Evolutionary conservation across 495 filamentous ascomycete genomes (phyloP), one percentile per base, ranked within the genome.

Genomic region (Podospora fimiseda): DNA sequence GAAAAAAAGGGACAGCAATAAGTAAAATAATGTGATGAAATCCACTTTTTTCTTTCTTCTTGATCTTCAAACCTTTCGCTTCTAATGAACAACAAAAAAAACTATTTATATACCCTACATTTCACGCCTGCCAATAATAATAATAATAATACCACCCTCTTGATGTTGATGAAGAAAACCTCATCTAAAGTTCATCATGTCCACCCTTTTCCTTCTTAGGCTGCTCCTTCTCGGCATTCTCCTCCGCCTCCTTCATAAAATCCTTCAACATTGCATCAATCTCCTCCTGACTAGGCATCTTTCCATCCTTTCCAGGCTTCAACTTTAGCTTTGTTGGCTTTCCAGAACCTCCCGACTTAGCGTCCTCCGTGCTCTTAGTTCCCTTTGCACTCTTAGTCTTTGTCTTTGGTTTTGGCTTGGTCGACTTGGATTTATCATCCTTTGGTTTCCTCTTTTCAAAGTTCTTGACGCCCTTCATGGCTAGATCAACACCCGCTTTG

Each of bases 401-500:
- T 33, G 74, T 67, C 41, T 65, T 64, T 3, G 44, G 9, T 46
- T 66, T 70, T 37, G 68, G 60, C 59, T 73, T 74, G 56, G 77
- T 71, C 24, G 58, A 54, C 53, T 66, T 70, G 56, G 73, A 74
- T 15, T 47, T 77, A 54, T 60, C 61, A 19, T 65, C 65, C 2
- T 56, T 62, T 13, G 54, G 61, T 60, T 80, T 78, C 43, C 73
- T 75, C 54, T 56, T 63, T 55, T 79, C 73, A 55, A 76, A 76
- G 51, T 80, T 75, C 43, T 75, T 78, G 58, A 90, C 82, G 60
- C 83, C 84, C 76, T 81, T 85, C 76, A 85, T 77, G 42, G 87
- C 73, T 41, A 91, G 74, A 47, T 87, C 83, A 61, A 87, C 75
- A 40, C 87, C 80, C 4, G 78, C 77, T 46, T 81, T 76, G 61